Percentiles rank a stretch among this genome's conserved stretches.
Conservation (phyloP, 2,329 filamentous ascomycete species). For the Peltaster fructicola region DNA sequence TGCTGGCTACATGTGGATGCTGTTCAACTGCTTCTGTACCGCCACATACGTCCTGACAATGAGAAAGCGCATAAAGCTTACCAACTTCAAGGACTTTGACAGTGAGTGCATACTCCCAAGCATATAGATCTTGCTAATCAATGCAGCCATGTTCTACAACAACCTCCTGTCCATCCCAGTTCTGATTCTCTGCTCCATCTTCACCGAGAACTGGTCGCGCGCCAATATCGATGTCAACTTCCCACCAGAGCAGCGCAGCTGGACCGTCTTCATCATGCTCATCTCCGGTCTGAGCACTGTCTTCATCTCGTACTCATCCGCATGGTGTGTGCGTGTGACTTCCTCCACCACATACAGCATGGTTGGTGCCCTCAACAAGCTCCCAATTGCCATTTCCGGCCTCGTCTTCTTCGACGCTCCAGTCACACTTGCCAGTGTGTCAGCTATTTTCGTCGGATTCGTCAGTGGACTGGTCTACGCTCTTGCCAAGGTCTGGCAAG, state of each 20-base stretch:
- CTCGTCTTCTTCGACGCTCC: constrained; percentile 91
- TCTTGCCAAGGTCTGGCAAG: constrained; percentile 69
- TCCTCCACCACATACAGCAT: constrained; percentile 97
- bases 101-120: constrained; percentile 43
- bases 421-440: constrained; percentile 78
- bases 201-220: constrained; percentile 83
- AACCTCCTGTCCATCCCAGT: constrained; percentile 93
- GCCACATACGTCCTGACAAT: constrained; percentile 79
- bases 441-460: constrained; percentile 81
- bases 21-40: constrained; percentile 88
- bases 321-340: constrained; percentile 95
- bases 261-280: constrained; percentile 65
- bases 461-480: constrained; percentile 84
- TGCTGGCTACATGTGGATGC: constrained; percentile 94
- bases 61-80: constrained; percentile 98
- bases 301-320: constrained; percentile 98
- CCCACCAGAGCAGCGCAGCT: constrained; percentile 45
- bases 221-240: constrained; percentile 78
- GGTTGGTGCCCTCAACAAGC: constrained; percentile 95
- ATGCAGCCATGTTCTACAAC: constrained; percentile 96
- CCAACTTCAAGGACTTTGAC: constrained; percentile 99
- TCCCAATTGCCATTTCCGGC: constrained; percentile 82
- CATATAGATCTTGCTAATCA: constrained; percentile 2
- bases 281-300: constrained; percentile 85
- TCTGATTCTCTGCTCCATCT: constrained; percentile 60